Evolutionary conservation across 495 filamentous ascomycete genomes (phyloP), one percentile per base, ranked within the genome.

Genomic region (Geopyxis carbonaria): DNA sequence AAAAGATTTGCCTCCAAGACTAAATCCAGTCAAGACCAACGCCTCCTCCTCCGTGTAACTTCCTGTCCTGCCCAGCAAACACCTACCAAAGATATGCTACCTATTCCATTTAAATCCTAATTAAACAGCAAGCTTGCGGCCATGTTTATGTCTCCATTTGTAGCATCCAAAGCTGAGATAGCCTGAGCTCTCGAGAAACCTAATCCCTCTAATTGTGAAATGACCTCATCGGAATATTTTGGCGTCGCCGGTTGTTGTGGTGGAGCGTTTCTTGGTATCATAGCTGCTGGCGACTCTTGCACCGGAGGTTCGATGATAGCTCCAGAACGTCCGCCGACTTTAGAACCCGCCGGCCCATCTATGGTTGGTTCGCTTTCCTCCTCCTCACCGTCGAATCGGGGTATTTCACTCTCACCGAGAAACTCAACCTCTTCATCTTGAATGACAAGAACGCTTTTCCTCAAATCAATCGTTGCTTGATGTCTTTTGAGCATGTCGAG

Each of bases 401-500:
- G 89, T 24, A 95, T 93, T 33, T 99, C 89, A 10, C 76, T 77
- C 59, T 93, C 86, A 15, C 81, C 81, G 4, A 99, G 65, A 59
- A 99, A 99, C 0, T 76, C 69, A 7, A 99, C 78, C 31, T 85
- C 80, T 33, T 78, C 75, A 38, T 78, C 81, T 51, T 89, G 81
- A 51, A 99, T 91, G 22, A 87, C 63, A 13, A 99, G 69, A 22
- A 72, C 75, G 43, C 78, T 76, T 51, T 73, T 75, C 44, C 68
- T 64, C 6, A 99, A 70, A 53, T 99, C 91, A 46, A 99, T 83
- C 42, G 69, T 80, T 3, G 87, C 89, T 59, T 92, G 87, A 57
- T 93, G 81, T 22, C 91, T 70, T 59, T 84, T 92, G 35, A 95
- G 63, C 80, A 99, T 99, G 56, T 99, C 89, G 31, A 99, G 63